Evolutionary conservation across 768 basidiomycete species (phyloP).

Genomic region (Fistulinella prunicolor): DNA sequence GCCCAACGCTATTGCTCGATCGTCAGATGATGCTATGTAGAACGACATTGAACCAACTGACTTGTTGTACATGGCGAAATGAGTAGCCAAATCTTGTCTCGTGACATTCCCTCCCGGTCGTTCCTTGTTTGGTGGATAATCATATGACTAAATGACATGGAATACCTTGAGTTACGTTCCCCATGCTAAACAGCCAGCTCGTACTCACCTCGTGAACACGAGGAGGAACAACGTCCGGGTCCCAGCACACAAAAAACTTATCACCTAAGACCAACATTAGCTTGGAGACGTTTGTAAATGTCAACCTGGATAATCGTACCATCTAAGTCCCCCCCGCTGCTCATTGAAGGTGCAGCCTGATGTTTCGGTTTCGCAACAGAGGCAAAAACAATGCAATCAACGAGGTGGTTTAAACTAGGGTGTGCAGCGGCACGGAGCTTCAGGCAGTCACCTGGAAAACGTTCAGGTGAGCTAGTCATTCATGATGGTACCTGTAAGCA

Average conservation of each 20-base stretch:
- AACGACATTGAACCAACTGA: slow-evolving; percentile 23
- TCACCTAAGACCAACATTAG: slow-evolving; percentile 43
- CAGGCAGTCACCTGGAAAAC: slow-evolving; percentile 51
- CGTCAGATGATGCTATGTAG: background rate
- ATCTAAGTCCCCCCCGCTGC: slow-evolving; percentile 65
- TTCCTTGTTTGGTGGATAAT: slow-evolving; percentile 64
- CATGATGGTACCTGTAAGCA: background rate
- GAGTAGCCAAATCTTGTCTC: slow-evolving; percentile 55
- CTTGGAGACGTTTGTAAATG: background rate
- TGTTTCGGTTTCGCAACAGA: slow-evolving; percentile 53
- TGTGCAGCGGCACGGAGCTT: slow-evolving; percentile 60
- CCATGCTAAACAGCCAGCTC: background rate
- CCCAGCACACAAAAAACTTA: slow-evolving; percentile 70
- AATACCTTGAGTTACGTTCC: background rate
- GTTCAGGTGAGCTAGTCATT: background rate
- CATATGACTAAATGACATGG: slow-evolving; percentile 50
- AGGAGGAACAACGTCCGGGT: slow-evolving; percentile 56
- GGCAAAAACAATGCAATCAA: slow-evolving; percentile 69
- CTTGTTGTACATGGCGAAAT: slow-evolving; percentile 67
- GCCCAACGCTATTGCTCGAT: slow-evolving; percentile 43
- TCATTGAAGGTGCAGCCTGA: slow-evolving; percentile 66
- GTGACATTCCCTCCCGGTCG: slow-evolving; percentile 45
- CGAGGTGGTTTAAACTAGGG: slow-evolving; percentile 49
- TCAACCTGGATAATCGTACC: slow-evolving; percentile 31
- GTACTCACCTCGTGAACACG: slow-evolving; percentile 49